These are phyloP conservation scores for Acorus calamus DNA, from an alignment of 106 monocot genomes.

Conservation along the genomic window DNA sequence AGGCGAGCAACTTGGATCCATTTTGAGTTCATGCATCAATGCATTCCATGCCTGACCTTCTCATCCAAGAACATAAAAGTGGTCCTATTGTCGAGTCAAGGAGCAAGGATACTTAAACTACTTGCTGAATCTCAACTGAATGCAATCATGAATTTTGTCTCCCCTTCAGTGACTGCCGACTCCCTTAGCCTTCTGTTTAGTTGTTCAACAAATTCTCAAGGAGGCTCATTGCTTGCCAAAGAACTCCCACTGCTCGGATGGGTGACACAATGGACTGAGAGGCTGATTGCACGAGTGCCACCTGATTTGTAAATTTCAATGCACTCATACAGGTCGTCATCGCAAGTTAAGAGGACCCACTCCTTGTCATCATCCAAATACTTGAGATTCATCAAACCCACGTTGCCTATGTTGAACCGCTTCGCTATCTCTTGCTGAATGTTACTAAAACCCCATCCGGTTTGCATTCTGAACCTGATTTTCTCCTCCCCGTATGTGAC, in stretches of 20 bases:
- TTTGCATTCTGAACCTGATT: conserved; percentile 45
- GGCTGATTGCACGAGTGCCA: conserved; percentile 29
- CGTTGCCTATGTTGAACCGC: conserved; percentile 27
- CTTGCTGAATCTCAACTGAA: too few relatives aligned
- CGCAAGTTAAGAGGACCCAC: conserved; percentile 75
- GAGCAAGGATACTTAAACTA: too few relatives aligned
- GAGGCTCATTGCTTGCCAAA: too few relatives aligned
- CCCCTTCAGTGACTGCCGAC: too few relatives aligned
- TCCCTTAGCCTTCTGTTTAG: too few relatives aligned
- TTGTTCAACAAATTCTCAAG: too few relatives aligned
- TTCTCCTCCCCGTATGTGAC: conserved; percentile 57
- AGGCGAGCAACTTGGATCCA: too few relatives aligned
- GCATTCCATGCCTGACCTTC: too few relatives aligned
- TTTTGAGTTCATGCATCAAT: too few relatives aligned
- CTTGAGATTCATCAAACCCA: conserved; percentile 34
- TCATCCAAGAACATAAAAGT: too few relatives aligned
- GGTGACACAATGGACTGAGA: conserved; percentile 20
- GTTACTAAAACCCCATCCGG: conserved; percentile 44
- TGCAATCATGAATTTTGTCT: too few relatives aligned
- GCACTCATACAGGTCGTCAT: conserved; percentile 64
- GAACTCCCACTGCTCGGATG: not conserved
- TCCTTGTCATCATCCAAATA: conserved; percentile 84
- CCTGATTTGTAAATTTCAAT: conserved; percentile 46
- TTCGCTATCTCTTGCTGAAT: conserved; percentile 44
- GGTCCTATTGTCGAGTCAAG: too few relatives aligned